These are phyloP conservation scores for Bothriochloa decipiens DNA, from an alignment of 176 grass and related monocot species.

Conservation along the genomic window DNA sequence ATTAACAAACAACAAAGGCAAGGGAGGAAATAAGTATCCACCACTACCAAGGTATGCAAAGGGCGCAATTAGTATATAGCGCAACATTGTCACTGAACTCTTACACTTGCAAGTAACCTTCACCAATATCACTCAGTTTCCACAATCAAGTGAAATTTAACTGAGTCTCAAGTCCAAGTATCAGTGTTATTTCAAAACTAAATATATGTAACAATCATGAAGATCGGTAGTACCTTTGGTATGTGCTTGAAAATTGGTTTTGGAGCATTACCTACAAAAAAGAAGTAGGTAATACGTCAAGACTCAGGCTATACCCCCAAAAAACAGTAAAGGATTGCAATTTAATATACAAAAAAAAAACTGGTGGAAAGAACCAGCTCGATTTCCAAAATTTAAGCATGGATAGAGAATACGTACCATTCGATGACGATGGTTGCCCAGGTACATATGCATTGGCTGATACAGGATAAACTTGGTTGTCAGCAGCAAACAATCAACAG, in stretches of 20 bases:
- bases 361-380: background rate
- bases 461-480: conserved; percentile 40
- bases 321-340: conserved; percentile 4
- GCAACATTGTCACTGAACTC: background rate
- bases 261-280: conserved; percentile 51
- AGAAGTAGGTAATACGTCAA: conserved; percentile 16
- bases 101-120: background rate
- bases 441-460: conserved; percentile 93
- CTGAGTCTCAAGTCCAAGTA: conserved; percentile 3
- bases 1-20: conserved; percentile 5
- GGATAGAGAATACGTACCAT: conserved; percentile 50
- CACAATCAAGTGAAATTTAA: background rate
- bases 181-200: background rate
- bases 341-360: conserved; percentile 19
- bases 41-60: background rate
- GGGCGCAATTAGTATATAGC: background rate
- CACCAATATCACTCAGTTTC: background rate
- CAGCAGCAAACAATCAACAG: conserved; percentile 31
- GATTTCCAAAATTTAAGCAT: conserved; percentile 1
- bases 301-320: background rate
- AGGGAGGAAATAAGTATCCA: background rate
- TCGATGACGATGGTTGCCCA: conserved; percentile 69
- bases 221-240: conserved; percentile 67
- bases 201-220: background rate
- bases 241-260: conserved; percentile 93